A percentile compares a stretch with the other conserved stretches of the same genome.
phyloP scores from a whole-genome alignment of 116 monocot species.

The Posidonia oceanica region DNA sequence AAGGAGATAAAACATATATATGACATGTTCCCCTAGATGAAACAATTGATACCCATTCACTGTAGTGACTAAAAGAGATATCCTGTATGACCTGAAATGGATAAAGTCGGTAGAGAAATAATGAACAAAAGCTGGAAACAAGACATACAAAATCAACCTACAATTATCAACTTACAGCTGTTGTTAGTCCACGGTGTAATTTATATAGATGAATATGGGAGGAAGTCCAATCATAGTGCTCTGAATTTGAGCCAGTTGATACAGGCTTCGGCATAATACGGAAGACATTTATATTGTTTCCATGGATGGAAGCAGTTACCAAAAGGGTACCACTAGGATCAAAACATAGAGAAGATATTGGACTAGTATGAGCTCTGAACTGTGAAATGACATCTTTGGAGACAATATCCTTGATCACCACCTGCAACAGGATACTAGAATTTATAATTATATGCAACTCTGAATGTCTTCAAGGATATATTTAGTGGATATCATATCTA shows the following conservation, averaged over 20 bases:
- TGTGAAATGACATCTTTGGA: constrained; percentile 85
- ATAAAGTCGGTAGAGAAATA: background rate
- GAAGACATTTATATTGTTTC: constrained; percentile 94
- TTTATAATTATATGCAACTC: background rate
- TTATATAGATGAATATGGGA: constrained; percentile 96
- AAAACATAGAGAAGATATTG: constrained; percentile 95
- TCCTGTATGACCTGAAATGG: constrained; percentile 81
- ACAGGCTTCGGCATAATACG: constrained; percentile 63
- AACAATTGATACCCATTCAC: constrained; percentile 90
- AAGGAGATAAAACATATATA: constrained; percentile 78
- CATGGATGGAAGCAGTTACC: constrained; percentile 90
- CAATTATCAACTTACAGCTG: constrained; percentile 57
- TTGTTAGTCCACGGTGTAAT: constrained; percentile 88
- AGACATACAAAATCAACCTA: background rate
- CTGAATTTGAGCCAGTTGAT: constrained; percentile 37
- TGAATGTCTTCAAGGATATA: background rate
- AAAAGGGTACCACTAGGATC: constrained; percentile 93
- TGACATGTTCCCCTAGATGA: constrained; percentile 93
- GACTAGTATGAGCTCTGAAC: constrained; percentile 91
- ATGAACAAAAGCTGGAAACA: background rate
- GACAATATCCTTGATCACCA: constrained; percentile 83
- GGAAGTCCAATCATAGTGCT: constrained; percentile 66
- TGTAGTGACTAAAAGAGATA: constrained; percentile 82
- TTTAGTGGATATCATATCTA: background rate
- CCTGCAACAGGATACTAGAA: constrained; percentile 29